These are phyloP conservation scores for Sutorius eximius DNA, from an alignment of 1,284 basidiomycete species.

Conservation along the genomic window DNA sequence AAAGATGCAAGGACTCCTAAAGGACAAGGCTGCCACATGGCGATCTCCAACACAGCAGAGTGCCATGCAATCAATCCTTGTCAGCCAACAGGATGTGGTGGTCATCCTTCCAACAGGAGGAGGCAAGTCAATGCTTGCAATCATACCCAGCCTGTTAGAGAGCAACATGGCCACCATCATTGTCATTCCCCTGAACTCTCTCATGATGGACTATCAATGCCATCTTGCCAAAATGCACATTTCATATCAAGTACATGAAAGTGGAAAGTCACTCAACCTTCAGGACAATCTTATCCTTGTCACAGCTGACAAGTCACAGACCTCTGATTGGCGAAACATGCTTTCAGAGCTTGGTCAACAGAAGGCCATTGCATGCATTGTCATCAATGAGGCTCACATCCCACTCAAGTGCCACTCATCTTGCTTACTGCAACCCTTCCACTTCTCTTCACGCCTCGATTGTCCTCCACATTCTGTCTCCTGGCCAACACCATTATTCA, in stretches of 20 bases:
- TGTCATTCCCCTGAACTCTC: too few relatives aligned
- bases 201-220: constrained; percentile 6
- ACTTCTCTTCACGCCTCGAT: neutral
- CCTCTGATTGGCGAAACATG: fast-evolving
- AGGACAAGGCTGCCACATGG: too few relatives aligned
- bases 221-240: neutral
- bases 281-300: neutral
- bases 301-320: constrained; percentile 1
- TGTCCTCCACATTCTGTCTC: too few relatives aligned
- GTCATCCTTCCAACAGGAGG: neutral
- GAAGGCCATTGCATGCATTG: neutral
- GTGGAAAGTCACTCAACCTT: neutral
- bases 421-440: neutral
- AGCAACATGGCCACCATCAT: neutral
- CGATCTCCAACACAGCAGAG: too few relatives aligned
- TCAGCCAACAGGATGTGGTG: neutral
- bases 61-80: too few relatives aligned
- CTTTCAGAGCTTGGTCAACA: neutral
- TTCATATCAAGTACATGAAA: neutral
- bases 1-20: too few relatives aligned
- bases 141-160: constrained; percentile 6
- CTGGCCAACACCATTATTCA: fast-evolving
- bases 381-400: constrained; percentile 1
- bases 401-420: neutral
- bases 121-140: constrained; percentile 12